A percentile compares a stretch with the other conserved stretches of the same genome.
Evolutionary conservation across 129 eudicot species (phyloP).

Genomic region (Ambrosia trifida): DNA sequence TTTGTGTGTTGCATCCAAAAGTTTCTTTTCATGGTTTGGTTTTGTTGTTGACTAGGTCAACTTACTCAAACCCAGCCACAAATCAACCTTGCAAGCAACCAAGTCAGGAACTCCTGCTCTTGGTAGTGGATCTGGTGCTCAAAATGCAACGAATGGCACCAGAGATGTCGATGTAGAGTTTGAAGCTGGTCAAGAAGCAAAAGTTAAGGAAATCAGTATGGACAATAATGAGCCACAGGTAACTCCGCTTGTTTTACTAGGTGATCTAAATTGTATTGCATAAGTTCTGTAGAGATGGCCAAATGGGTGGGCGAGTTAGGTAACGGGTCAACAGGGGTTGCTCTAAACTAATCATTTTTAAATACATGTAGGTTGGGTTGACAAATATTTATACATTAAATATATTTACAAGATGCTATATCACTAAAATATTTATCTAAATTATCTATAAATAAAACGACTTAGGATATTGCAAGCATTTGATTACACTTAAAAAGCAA

Average conservation of each 20-base stretch:
- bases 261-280: conserved; percentile 14
- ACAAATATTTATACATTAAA: background rate
- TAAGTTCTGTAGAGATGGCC: background rate
- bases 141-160: conserved; percentile 79
- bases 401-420: background rate
- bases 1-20: background rate
- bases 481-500: background rate
- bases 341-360: background rate
- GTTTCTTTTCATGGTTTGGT: conserved; percentile 20
- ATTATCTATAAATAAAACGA: background rate
- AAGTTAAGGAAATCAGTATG: conserved; percentile 79
- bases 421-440: background rate
- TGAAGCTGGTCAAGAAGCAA: conserved; percentile 83
- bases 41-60: conserved; percentile 53
- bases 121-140: conserved; percentile 86
- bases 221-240: conserved; percentile 70
- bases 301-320: background rate
- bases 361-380: background rate
- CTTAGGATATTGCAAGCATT: background rate
- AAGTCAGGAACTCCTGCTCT: conserved; percentile 64
- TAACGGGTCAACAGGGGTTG: background rate
- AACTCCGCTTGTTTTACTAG: conserved; percentile 10
- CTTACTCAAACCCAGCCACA: conserved; percentile 94
- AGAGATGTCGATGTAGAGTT: conserved; percentile 76
- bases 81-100: conserved; percentile 81